Evolutionary conservation across 1,284 basidiomycete species (phyloP).

Genomic region (Rhodotorula sp.): DNA sequence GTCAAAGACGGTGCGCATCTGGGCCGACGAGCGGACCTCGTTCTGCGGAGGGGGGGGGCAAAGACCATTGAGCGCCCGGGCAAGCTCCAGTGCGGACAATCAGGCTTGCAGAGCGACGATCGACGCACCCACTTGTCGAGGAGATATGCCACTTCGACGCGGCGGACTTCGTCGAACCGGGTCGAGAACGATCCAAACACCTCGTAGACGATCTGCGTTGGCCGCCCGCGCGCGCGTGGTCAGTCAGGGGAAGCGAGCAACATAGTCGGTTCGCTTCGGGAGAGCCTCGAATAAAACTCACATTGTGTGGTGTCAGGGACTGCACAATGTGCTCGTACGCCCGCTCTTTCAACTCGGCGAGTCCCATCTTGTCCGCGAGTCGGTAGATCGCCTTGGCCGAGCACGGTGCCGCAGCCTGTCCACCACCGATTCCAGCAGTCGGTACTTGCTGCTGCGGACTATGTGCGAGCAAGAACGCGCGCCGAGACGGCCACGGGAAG

Average conservation of each 20-base stretch:
- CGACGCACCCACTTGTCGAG: slow-evolving; percentile 36
- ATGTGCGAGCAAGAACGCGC: slow-evolving; percentile 31
- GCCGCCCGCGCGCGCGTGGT: too few relatives aligned
- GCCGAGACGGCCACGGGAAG: slow-evolving; percentile 35
- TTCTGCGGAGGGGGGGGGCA: slow-evolving; percentile 3
- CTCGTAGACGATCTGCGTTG: slow-evolving; percentile 40
- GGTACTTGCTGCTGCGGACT: not conserved
- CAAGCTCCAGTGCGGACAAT: not conserved
- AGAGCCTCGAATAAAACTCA: not conserved
- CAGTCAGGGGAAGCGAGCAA: not conserved
- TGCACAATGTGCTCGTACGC: slow-evolving; percentile 45
- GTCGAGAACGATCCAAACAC: slow-evolving; percentile 41
- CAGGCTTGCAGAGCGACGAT: too few relatives aligned
- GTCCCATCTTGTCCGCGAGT: slow-evolving; percentile 45
- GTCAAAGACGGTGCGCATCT: slow-evolving; percentile 31
- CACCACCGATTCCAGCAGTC: not conserved
- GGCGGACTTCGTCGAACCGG: slow-evolving; percentile 41
- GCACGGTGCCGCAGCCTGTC: slow-evolving; percentile 8
- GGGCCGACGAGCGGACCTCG: slow-evolving; percentile 24
- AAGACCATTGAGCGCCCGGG: too few relatives aligned
- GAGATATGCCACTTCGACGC: slow-evolving; percentile 39
- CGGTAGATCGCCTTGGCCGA: slow-evolving; percentile 45
- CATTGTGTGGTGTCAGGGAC: slow-evolving; percentile 41
- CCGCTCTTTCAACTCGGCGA: slow-evolving; percentile 44
- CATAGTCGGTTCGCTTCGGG: not conserved